These are phyloP conservation scores for Pyrus communis DNA, from an alignment of 306 rosid genomes.

Conservation along the genomic window DNA sequence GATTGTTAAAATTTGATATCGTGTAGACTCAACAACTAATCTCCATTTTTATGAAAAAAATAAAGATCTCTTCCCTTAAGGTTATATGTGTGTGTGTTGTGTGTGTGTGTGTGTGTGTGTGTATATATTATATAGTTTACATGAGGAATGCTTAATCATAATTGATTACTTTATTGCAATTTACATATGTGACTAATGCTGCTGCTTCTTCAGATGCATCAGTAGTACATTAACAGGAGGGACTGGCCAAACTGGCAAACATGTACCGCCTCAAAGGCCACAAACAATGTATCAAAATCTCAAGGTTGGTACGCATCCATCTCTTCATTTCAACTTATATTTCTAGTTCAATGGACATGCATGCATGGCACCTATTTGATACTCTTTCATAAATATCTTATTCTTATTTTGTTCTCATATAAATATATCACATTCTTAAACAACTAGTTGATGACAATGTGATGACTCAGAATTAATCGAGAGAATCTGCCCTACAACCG, in stretches of 20 bases:
- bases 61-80: too few relatives aligned
- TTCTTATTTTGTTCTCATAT: neutral
- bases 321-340: neutral
- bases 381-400: neutral
- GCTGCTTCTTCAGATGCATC: neutral
- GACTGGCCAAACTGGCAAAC: conserved; percentile 25
- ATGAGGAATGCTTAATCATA: neutral
- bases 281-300: conserved; percentile 48
- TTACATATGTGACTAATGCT: neutral
- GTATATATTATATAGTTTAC: too few relatives aligned
- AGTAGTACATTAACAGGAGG: neutral
- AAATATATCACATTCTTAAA: neutral
- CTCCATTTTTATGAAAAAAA: too few relatives aligned
- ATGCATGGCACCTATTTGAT: neutral
- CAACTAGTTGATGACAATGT: neutral
- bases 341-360: conserved; percentile 1
- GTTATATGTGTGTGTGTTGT: too few relatives aligned
- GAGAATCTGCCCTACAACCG: too few relatives aligned
- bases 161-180: neutral
- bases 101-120: too few relatives aligned
- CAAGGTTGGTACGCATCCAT: conserved; percentile 31
- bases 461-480: too few relatives aligned
- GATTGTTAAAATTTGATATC: too few relatives aligned
- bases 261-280: conserved; percentile 24
- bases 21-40: too few relatives aligned